Conservation (phyloP, 192 early-diverging fungal species). For the Backusella liffmaniae region DNA sequence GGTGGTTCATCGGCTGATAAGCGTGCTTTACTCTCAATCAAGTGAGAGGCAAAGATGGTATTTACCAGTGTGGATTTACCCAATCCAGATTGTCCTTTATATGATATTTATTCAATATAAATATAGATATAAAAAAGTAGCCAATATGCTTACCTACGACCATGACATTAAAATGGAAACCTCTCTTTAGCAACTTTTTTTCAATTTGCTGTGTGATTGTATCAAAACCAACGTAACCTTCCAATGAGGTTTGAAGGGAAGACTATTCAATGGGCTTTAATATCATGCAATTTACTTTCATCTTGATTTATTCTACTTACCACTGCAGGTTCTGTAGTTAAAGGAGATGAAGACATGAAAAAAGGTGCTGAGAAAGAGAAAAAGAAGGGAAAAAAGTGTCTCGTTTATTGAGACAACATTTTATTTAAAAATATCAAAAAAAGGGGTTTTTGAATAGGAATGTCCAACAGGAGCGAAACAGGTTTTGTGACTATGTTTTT, state of each 20-base stretch:
- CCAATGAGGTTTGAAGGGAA: conserved; percentile 54
- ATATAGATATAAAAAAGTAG: background rate
- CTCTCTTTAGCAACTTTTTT: conserved; percentile 93
- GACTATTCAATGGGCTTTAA: background rate
- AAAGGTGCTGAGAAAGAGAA: background rate
- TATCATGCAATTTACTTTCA: background rate
- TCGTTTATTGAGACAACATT: background rate
- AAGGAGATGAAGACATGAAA: conserved; percentile 20
- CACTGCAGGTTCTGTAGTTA: conserved; percentile 14
- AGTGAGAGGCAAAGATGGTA: conserved; percentile 94
- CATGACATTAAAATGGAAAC: conserved; percentile 97
- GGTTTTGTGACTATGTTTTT: background rate
- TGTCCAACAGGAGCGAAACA: background rate
- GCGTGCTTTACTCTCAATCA: conserved; percentile 90
- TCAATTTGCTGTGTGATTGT: conserved; percentile 95
- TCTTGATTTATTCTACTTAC: conserved; percentile 3
- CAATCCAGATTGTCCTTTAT: conserved; percentile 86
- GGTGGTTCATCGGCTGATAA: conserved; percentile 76
- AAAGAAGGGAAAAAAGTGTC: conserved; percentile 5
- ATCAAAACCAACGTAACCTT: conserved; percentile 97
- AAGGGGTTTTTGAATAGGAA: background rate
- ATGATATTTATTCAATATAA: background rate
- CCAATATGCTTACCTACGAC: conserved; percentile 74
- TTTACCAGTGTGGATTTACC: conserved; percentile 98
- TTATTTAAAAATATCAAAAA: background rate